Evolutionary conservation across 192 early-diverging fungal species (phyloP).

Genomic region (Coemansia sp.): DNA sequence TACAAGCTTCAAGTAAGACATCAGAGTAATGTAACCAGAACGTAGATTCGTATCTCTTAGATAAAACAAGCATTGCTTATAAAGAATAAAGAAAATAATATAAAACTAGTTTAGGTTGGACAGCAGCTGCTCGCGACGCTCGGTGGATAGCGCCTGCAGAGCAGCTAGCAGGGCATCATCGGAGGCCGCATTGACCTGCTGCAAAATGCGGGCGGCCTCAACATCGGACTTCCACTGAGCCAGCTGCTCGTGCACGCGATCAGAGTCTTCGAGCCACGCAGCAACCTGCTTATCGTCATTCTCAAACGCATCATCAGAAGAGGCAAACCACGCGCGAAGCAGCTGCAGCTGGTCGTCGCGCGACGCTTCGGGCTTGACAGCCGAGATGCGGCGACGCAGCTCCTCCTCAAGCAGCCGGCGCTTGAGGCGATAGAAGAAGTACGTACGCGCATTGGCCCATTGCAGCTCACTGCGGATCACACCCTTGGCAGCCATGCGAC

Average conservation of each 20-base stretch:
- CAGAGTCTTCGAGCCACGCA: conserved; percentile 58
- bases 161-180: conserved; percentile 44
- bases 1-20: too few species aligned
- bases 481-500: conserved; percentile 94
- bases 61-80: not conserved
- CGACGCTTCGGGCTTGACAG: conserved; percentile 19
- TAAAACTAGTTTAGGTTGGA: conserved; percentile 18
- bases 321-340: conserved; percentile 64
- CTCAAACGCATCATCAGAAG: conserved; percentile 49
- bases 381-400: conserved; percentile 57
- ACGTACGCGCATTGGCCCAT: conserved; percentile 76
- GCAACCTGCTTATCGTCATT: conserved; percentile 60
- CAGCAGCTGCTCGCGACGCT: conserved; percentile 43
- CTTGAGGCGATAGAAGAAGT: conserved; percentile 92
- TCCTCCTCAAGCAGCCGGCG: conserved; percentile 82
- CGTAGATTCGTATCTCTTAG: too few species aligned
- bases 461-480: conserved; percentile 75
- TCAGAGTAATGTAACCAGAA: too few species aligned
- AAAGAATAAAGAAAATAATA: conserved; percentile 2
- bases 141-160: conserved; percentile 27
- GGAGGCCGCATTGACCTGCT: conserved; percentile 10
- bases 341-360: conserved; percentile 55
- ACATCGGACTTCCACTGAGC: conserved; percentile 7
- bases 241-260: not conserved
- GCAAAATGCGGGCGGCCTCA: conserved; percentile 6